These are phyloP conservation scores for Fusarium sp. DNA, from an alignment of 2,329 filamentous ascomycete genomes.

Conservation along the genomic window DNA sequence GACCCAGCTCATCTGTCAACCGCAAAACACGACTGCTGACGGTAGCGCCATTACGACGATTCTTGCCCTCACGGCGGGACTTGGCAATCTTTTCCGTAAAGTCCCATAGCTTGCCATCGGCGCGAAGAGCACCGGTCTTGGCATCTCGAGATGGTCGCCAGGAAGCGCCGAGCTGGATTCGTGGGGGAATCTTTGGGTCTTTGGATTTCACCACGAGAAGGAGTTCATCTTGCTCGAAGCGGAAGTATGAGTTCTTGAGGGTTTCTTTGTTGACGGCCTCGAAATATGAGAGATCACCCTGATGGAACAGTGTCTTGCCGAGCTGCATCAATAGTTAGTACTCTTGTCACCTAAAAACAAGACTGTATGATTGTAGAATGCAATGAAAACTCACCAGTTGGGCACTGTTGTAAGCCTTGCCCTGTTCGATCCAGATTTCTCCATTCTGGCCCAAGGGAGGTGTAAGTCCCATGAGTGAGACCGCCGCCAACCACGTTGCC, in stretches of 20 bases:
- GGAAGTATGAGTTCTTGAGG: slow-evolving; percentile 87
- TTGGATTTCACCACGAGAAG: slow-evolving; percentile 75
- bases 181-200: slow-evolving; percentile 66
- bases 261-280: slow-evolving; percentile 99
- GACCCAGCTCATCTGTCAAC: slow-evolving; percentile 77
- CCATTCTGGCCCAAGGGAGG: slow-evolving; percentile 68
- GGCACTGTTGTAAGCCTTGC: slow-evolving; percentile 79
- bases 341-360: slow-evolving; percentile 1
- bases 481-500: slow-evolving; percentile 87
- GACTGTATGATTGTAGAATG: not conserved
- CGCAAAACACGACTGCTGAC: slow-evolving; percentile 82
- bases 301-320: slow-evolving; percentile 96
- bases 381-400: slow-evolving; percentile 67
- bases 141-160: slow-evolving; percentile 76
- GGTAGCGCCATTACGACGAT: slow-evolving; percentile 89
- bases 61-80: slow-evolving; percentile 90
- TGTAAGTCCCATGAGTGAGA: slow-evolving; percentile 85
- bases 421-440: slow-evolving; percentile 79
- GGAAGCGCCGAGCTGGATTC: slow-evolving; percentile 72
- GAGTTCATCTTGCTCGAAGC: slow-evolving; percentile 91
- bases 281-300: slow-evolving; percentile 96
- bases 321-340: slow-evolving; percentile 59
- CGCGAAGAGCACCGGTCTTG: slow-evolving; percentile 65
- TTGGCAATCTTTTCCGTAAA: slow-evolving; percentile 89
- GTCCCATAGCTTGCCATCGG: slow-evolving; percentile 83